Percentiles rank a stretch among this genome's conserved stretches.
Evolutionary conservation across 306 rosid species (phyloP).

Genomic region (Citrullus mucosospermus): DNA sequence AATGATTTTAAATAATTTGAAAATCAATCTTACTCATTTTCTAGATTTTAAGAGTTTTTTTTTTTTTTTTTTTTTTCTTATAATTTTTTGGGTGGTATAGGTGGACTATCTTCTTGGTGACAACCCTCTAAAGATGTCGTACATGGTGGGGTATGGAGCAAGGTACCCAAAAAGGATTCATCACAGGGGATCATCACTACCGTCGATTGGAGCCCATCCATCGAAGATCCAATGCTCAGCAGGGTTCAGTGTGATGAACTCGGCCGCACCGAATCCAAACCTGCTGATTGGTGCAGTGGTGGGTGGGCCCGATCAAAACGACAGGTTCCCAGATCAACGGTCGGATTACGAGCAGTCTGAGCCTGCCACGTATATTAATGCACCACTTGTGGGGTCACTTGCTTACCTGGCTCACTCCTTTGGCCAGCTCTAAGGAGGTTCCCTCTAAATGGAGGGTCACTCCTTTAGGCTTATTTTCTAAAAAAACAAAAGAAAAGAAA

Average conservation of each 20-base stretch:
- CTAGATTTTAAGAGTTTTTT: no score
- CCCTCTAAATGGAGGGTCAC: not conserved
- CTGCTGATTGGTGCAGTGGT: conserved; percentile 42
- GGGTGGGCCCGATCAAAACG: conserved; percentile 53
- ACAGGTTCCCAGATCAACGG: conserved; percentile 51
- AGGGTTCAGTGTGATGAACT: conserved; percentile 46
- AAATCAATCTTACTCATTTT: no score
- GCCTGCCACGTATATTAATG: conserved; percentile 56
- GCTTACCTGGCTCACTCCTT: conserved; percentile 60
- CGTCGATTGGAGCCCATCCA: conserved; percentile 36
- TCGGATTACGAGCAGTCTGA: conserved; percentile 61
- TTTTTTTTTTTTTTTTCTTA: no score
- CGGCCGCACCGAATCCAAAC: conserved; percentile 49
- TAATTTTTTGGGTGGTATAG: not conserved
- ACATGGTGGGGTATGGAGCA: conserved; percentile 90
- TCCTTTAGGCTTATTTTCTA: no score
- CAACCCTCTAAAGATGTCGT: conserved; percentile 80
- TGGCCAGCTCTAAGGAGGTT: conserved; percentile 32
- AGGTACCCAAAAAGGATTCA: conserved; percentile 76
- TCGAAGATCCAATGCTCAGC: conserved; percentile 51
- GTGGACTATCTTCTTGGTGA: conserved; percentile 89
- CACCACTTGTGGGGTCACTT: conserved; percentile 51
- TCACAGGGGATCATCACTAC: conserved; percentile 81
- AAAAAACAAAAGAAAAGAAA: not conserved
- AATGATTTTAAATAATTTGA: no score